Conservation (phyloP, 441 rosid species). For the Gossypium gossypioides region DNA sequence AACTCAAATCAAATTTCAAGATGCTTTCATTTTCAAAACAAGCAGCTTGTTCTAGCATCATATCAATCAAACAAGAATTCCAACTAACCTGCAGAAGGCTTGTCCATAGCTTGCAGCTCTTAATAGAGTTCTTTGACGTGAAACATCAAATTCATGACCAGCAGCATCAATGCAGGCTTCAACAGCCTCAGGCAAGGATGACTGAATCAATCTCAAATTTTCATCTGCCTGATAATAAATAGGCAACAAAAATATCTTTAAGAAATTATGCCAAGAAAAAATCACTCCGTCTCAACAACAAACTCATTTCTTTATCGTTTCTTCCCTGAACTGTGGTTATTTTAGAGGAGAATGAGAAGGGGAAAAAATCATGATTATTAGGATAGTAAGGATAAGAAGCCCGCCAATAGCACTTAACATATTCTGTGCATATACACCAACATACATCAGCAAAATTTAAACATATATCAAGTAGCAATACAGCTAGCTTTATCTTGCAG, state of each 20-base stretch:
- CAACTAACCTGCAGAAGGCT: slow-evolving; percentile 86
- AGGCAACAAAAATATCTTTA: slow-evolving; percentile 11
- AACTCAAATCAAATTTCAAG: not conserved
- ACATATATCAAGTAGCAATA: not conserved
- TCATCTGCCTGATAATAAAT: slow-evolving; percentile 81
- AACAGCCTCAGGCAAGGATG: slow-evolving; percentile 89
- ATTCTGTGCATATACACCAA: not conserved
- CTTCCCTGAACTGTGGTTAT: not conserved
- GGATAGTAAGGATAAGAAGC: not conserved
- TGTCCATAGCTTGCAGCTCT: slow-evolving; percentile 99
- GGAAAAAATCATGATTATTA: not conserved
- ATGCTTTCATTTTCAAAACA: slow-evolving; percentile 8
- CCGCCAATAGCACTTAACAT: not conserved
- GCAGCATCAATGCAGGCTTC: slow-evolving; percentile 96
- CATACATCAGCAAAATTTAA: not conserved
- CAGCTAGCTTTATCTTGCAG: not conserved
- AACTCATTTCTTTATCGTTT: slow-evolving; percentile 5
- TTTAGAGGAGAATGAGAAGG: not conserved
- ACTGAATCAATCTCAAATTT: slow-evolving; percentile 77
- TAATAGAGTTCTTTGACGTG: slow-evolving; percentile 67
- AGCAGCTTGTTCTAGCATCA: slow-evolving; percentile 5
- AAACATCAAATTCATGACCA: slow-evolving; percentile 78
- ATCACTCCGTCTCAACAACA: not conserved
- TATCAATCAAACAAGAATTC: slow-evolving; percentile 13
- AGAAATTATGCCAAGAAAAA: not conserved